Evolutionary conservation across 345 rosid genomes (phyloP), one percentile per base, ranked within the genome.

Genomic region (Lepidium didymum): DNA sequence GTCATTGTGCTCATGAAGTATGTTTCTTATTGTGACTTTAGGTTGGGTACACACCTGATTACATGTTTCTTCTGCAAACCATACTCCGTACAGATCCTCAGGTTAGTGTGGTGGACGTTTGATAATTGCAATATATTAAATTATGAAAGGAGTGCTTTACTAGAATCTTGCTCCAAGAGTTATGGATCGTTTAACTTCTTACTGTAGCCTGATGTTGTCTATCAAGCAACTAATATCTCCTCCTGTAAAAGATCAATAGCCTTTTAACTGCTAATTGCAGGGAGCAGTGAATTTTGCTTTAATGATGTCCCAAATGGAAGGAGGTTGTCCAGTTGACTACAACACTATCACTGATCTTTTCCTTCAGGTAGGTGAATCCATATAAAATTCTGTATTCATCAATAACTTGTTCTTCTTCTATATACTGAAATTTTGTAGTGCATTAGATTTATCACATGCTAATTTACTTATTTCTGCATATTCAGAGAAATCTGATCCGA

Each of bases 271-370:
- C 42, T 58, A 34, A 52, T 56, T 80, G 71, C 80, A 95, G 99
- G 99, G 99, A 42, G 99, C 99, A 65, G 96, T 95, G 42, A 95
- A 95, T 79, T 95, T 95, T 86, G 96, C 99, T 58, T 77, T 95
- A 77, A 95, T 95, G 99, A 95, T 95, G 99, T 91, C 99, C 62
- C 97, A 95, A 87, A 95, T 95, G 99, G 99, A 91, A 81, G 99
- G 96, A 68, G 99, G 99, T 25, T 91, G 96, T 72, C 99, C 99
- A 16, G 81, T 95, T 78, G 99, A 95, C 79, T 95, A 89, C 83
- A 95, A 95, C 61, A 95, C 97, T 57, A 91, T 95, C 56, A 91
- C 99, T 27, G 99, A 95, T 89, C 96, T 95, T 56, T 95, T 95
- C 69, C 97, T 95, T 78, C 99, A 95, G 99, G 99, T 95, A 54